phyloP scores from a whole-genome alignment of 495 filamentous ascomycete genomes.

The Cenococcum geophilum region DNA sequence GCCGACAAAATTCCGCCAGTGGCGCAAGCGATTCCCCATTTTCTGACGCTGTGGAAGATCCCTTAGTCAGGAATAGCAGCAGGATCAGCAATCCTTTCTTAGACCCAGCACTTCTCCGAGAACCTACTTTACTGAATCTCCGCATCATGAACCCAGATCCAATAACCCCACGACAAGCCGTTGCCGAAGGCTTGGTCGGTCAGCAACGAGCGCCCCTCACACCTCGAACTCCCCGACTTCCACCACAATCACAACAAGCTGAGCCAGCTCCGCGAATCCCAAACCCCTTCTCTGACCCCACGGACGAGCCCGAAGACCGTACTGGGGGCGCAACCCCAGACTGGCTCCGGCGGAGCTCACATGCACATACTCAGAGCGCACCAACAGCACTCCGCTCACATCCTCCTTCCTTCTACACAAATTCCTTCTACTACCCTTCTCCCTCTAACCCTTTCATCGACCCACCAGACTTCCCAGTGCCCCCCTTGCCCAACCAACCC shows the following conservation, averaged over 20 bases:
- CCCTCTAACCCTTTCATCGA: constrained; percentile 22
- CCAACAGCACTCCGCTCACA: constrained; percentile 26
- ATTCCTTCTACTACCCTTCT: constrained; percentile 15
- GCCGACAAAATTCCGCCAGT: constrained; percentile 17
- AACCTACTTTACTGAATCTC: constrained; percentile 11
- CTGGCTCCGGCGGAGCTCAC: constrained; percentile 18
- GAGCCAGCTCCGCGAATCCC: constrained; percentile 14
- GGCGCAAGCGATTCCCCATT: constrained; percentile 20
- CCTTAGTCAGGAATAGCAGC: constrained; percentile 16
- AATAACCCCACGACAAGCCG: constrained; percentile 1
- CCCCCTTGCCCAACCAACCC: constrained; percentile 21
- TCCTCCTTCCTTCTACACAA: constrained; percentile 24
- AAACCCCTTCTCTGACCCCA: constrained; percentile 19
- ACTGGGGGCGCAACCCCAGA: constrained; percentile 28
- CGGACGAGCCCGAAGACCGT: constrained; percentile 20
- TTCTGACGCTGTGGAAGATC: constrained; percentile 19
- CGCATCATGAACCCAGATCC: constrained; percentile 18
- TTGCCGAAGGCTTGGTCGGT: constrained; percentile 16
- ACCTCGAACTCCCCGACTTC: constrained; percentile 9
- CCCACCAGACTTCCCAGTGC: constrained; percentile 15
- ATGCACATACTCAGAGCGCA: constrained; percentile 21
- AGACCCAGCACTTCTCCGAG: constrained; percentile 18
- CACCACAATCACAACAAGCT: background rate
- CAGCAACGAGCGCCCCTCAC: constrained; percentile 27
- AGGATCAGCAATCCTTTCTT: constrained; percentile 22